Percentiles rank a stretch among this genome's conserved stretches.
These are phyloP conservation scores for Phytophthora fragariaefolia DNA, from an alignment of 352 stramenopile species.

Conservation along the genomic window DNA sequence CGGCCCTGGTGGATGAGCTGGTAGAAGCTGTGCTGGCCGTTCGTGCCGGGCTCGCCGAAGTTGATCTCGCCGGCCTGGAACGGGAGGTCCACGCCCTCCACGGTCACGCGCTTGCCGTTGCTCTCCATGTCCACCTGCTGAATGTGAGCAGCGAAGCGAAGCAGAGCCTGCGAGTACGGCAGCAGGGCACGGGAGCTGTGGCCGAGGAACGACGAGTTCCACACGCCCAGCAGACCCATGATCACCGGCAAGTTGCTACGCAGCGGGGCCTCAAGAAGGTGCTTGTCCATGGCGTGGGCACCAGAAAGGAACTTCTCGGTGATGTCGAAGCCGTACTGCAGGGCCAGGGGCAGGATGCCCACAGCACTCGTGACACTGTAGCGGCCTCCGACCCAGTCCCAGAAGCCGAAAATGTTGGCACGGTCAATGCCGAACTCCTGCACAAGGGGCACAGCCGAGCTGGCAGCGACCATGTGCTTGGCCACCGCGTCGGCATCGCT, in stretches of 20 bases:
- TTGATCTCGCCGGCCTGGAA: conserved; percentile 97
- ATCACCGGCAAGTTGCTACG: conserved; percentile 97
- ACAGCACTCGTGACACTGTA: conserved; percentile 98
- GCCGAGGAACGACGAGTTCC: conserved; percentile 98
- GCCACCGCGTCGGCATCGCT: conserved; percentile 87
- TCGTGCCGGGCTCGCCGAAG: conserved; percentile 98
- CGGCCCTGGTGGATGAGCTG: conserved; percentile 99
- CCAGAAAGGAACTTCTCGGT: conserved; percentile 94
- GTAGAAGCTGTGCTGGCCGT: conserved; percentile 99
- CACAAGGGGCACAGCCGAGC: conserved; percentile 77
- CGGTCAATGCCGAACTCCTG: conserved; percentile 95
- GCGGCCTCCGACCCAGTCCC: conserved; percentile 98
- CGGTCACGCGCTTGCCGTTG: conserved; percentile 98
- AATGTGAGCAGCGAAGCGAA: conserved; percentile 97
- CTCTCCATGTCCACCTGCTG: conserved; percentile 99
- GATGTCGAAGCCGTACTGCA: conserved; percentile 97
- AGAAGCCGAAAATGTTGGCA: conserved; percentile 98
- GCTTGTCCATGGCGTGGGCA: conserved; percentile 97
- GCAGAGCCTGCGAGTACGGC: conserved; percentile 93
- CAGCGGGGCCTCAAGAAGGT: conserved; percentile 95
- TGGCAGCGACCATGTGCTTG: conserved; percentile 95
- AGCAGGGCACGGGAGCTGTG: conserved; percentile 93
- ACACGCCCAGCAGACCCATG: conserved; percentile 97
- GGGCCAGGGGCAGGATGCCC: conserved; percentile 95
- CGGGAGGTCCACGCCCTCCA: conserved; percentile 93